These are phyloP conservation scores for Bothriochloa decipiens DNA, from an alignment of 176 grass and related monocot species.

Conservation along the genomic window DNA sequence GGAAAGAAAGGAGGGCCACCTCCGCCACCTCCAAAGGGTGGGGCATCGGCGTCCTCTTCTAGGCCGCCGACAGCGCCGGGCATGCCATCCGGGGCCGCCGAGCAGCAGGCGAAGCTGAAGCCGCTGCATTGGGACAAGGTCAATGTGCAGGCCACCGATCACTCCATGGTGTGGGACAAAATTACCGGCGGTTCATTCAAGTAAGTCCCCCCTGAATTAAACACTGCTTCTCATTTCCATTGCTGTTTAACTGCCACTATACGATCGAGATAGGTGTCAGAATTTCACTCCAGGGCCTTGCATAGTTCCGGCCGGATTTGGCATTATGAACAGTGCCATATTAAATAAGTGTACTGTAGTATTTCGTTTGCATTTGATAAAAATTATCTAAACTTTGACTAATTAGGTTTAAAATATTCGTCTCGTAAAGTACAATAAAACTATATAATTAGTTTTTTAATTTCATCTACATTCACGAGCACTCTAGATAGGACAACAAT, in stretches of 20 bases:
- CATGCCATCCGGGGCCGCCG: conserved; percentile 18
- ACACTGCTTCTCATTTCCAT: conserved; percentile 12
- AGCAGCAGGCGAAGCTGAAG: conserved; percentile 73
- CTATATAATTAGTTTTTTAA: too few species aligned
- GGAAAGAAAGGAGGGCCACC: conserved; percentile 62
- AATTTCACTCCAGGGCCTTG: neutral
- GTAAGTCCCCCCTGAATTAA: conserved; percentile 56
- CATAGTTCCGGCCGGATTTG: too few species aligned
- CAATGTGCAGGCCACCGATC: conserved; percentile 67
- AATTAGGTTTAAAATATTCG: too few species aligned
- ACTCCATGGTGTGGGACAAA: conserved; percentile 99
- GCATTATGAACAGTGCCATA: too few species aligned
- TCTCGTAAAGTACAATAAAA: too few species aligned
- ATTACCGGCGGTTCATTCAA: conserved; percentile 92
- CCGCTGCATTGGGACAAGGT: conserved; percentile 96
- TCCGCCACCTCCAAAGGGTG: conserved; percentile 57
- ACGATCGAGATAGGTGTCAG: neutral
- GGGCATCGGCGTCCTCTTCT: conserved; percentile 43
- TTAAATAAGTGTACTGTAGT: too few species aligned
- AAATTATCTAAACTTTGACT: too few species aligned
- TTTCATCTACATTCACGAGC: too few species aligned
- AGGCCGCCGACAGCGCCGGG: conserved; percentile 68
- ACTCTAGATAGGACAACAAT: too few species aligned
- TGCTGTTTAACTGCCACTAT: neutral
- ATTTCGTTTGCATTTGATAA: too few species aligned